A percentile compares a stretch with the other conserved stretches of the same genome.
These are phyloP conservation scores for Termitomyces sp. DNA, from an alignment of 768 basidiomycete species.

Conservation along the genomic window DNA sequence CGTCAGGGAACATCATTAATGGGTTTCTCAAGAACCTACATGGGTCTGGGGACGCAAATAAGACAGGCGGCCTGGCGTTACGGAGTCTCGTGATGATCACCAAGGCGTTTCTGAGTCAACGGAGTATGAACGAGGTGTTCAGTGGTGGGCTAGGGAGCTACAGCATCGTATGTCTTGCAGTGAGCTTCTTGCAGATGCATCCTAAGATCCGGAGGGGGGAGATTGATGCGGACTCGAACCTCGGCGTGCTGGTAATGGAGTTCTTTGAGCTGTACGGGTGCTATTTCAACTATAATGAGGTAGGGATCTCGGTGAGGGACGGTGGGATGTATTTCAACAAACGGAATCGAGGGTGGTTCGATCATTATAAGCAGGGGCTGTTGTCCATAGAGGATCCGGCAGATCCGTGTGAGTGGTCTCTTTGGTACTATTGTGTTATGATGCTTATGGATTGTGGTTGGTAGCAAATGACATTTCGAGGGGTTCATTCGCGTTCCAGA, in stretches of 20 bases:
- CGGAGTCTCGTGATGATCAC: constrained; percentile 81
- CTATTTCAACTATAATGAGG: constrained; percentile 87
- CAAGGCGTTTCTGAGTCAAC: constrained; percentile 85
- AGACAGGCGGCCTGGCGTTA: constrained; percentile 55
- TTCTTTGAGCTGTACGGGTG: constrained; percentile 95
- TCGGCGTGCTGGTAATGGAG: constrained; percentile 93
- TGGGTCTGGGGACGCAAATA: constrained; percentile 10
- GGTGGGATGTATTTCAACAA: constrained; percentile 92
- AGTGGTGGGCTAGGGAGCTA: constrained; percentile 94
- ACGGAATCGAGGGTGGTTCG: constrained; percentile 71
- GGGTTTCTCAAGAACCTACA: constrained; percentile 67
- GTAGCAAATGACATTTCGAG: constrained; percentile 90
- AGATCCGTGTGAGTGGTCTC: constrained; percentile 61
- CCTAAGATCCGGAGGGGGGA: constrained; percentile 88
- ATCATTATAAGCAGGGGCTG: constrained; percentile 47
- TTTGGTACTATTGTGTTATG: background rate
- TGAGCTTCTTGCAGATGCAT: constrained; percentile 96
- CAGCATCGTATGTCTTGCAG: constrained; percentile 86
- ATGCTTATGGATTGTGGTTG: background rate
- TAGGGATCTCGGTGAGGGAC: constrained; percentile 82
- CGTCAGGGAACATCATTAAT: constrained; percentile 74
- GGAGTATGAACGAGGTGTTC: constrained; percentile 97
- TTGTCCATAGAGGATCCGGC: constrained; percentile 93
- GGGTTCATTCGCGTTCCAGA: constrained; percentile 79
- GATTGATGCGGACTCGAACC: constrained; percentile 81